These are phyloP conservation scores for Xylaria grammica DNA, from an alignment of 495 filamentous ascomycete species.

Conservation along the genomic window DNA sequence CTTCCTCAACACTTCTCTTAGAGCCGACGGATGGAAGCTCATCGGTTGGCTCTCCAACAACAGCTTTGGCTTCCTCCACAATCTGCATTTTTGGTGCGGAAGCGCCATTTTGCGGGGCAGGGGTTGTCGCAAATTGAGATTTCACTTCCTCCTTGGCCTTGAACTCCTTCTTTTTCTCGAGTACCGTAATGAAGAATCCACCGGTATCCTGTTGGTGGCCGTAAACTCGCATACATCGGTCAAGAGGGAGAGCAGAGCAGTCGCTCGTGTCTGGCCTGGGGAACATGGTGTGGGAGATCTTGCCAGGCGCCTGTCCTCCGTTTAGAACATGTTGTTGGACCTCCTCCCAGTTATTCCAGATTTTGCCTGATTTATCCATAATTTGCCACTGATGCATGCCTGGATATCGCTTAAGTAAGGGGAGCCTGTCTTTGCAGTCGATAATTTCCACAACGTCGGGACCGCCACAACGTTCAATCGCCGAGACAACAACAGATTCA, in stretches of 20 bases:
- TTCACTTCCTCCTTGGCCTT: constrained; percentile 77
- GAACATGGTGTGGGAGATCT: constrained; percentile 83
- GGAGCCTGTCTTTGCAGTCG: constrained; percentile 78
- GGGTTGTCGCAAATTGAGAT: constrained; percentile 45
- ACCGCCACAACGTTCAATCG: constrained; percentile 91
- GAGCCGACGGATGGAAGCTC: constrained; percentile 34
- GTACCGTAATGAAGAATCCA: constrained; percentile 93
- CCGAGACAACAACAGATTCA: constrained; percentile 82
- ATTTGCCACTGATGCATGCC: constrained; percentile 84
- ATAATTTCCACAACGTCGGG: constrained; percentile 78
- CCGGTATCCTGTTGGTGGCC: constrained; percentile 95
- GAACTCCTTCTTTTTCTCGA: constrained; percentile 91
- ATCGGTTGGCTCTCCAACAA: constrained; percentile 37
- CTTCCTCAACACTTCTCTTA: constrained; percentile 41
- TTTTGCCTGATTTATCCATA: constrained; percentile 77
- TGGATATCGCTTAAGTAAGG: constrained; percentile 71
- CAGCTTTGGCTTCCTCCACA: constrained; percentile 38
- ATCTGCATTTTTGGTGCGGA: constrained; percentile 44
- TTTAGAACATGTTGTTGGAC: constrained; percentile 67
- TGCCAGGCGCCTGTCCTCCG: constrained; percentile 60
- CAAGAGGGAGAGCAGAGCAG: constrained; percentile 69
- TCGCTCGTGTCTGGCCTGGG: constrained; percentile 62
- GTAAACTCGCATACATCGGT: constrained; percentile 91
- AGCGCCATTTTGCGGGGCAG: constrained; percentile 33
- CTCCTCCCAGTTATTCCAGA: constrained; percentile 79